Evolutionary conservation across 257 asterid genomes (phyloP).

Genomic region (Jaltomata sinuosa): DNA sequence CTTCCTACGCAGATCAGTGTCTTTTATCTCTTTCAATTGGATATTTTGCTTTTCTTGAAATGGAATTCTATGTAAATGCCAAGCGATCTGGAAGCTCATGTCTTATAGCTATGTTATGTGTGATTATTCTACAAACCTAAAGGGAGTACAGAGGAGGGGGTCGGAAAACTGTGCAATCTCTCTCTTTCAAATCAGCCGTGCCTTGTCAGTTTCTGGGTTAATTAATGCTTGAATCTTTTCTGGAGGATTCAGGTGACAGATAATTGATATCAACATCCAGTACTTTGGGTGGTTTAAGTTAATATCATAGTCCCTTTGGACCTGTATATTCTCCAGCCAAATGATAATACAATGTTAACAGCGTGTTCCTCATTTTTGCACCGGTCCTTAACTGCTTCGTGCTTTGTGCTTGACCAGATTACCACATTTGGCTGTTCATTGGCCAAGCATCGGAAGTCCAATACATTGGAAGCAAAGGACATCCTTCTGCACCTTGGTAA

Average conservation of each 20-base stretch:
- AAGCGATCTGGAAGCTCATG: not conserved
- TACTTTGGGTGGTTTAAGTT: not conserved
- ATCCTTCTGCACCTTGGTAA: constrained; percentile 85
- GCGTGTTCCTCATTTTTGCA: not conserved
- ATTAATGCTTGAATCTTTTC: not conserved
- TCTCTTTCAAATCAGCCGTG: not conserved
- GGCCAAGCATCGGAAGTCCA: constrained; percentile 91
- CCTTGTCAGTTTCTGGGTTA: not conserved
- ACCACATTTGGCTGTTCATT: constrained; percentile 76
- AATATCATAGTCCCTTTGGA: not conserved
- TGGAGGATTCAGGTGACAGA: not conserved
- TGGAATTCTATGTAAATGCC: not conserved
- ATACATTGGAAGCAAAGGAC: constrained; percentile 86
- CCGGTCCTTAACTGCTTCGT: not conserved
- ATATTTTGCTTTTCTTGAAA: not conserved
- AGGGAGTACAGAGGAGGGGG: not conserved
- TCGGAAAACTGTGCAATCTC: not conserved
- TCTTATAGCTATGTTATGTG: not conserved
- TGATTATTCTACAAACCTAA: not conserved
- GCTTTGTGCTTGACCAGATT: constrained; percentile 32
- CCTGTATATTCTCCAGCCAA: not conserved
- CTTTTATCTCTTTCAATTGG: not conserved
- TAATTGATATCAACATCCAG: not conserved
- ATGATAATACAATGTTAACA: not conserved
- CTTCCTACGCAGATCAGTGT: not conserved